These are phyloP conservation scores for Wallemia mellicola DNA, from an alignment of 1,284 basidiomycete species.

Conservation along the genomic window DNA sequence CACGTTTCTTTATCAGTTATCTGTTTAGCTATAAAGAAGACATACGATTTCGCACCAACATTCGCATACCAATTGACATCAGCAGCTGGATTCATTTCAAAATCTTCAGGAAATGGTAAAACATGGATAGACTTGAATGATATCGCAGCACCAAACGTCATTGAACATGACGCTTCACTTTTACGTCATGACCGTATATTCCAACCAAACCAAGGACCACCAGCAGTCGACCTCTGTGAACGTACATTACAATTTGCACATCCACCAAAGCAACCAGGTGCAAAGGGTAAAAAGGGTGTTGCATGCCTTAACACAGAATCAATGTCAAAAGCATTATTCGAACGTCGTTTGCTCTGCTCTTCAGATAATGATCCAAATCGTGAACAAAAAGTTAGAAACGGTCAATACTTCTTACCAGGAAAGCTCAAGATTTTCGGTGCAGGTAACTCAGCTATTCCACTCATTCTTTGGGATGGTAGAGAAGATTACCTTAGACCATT, in stretches of 20 bases:
- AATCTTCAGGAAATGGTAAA: neutral
- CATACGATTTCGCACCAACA: neutral
- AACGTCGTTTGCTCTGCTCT: neutral
- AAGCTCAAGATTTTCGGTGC: neutral
- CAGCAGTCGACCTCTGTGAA: neutral
- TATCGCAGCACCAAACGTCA: neutral
- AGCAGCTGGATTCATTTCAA: neutral
- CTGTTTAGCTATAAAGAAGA: neutral
- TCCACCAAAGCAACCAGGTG: neutral
- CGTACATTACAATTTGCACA: neutral
- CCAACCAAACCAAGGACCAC: neutral
- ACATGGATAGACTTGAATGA: neutral
- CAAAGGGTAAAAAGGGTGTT: neutral
- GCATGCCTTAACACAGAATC: neutral
- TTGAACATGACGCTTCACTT: neutral
- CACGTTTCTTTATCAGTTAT: neutral
- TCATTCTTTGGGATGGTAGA: neutral
- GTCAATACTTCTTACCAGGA: neutral
- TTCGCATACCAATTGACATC: neutral
- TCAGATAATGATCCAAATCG: neutral
- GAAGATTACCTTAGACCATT: neutral
- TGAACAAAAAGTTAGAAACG: neutral
- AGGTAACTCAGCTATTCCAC: neutral
- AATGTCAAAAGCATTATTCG: neutral
- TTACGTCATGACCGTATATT: neutral